phyloP scores from a whole-genome alignment of 108 stramenopile species.

The Cylindrotheca fusiformis region DNA sequence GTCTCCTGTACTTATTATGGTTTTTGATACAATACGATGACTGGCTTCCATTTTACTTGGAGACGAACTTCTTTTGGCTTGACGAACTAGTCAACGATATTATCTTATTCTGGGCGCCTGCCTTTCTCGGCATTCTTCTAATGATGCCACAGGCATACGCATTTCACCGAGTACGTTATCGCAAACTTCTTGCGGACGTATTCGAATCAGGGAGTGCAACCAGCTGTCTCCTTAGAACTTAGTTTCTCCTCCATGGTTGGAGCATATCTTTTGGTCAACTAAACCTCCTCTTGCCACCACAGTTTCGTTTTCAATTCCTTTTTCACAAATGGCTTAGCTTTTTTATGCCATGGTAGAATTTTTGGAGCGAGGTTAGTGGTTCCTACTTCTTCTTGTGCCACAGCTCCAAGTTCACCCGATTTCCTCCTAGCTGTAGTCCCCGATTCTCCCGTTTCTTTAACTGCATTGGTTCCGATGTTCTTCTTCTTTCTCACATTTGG shows the following conservation, averaged over 20 bases:
- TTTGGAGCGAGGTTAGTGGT: not conserved
- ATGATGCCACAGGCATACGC: not conserved
- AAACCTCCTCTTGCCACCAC: not conserved
- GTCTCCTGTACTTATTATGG: not conserved
- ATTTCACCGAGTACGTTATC: not conserved
- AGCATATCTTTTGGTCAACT: too few relatives aligned
- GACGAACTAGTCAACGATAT: not conserved
- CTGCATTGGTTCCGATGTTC: not conserved
- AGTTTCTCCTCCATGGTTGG: too few relatives aligned
- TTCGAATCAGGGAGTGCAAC: not conserved
- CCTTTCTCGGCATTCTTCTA: not conserved
- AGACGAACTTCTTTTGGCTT: not conserved
- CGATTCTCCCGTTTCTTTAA: too few relatives aligned
- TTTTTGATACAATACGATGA: not conserved
- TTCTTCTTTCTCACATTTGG: not conserved
- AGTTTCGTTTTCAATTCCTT: not conserved
- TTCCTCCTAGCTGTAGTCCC: too few relatives aligned
- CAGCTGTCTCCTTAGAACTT: too few relatives aligned
- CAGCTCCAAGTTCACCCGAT: too few relatives aligned
- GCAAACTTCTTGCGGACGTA: not conserved
- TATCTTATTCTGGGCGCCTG: not conserved
- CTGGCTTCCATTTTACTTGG: not conserved
- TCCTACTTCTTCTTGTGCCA: not conserved
- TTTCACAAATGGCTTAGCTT: not conserved
- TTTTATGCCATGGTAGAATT: not conserved